Percentiles rank a stretch among this genome's conserved stretches.
Conservation (phyloP, 805 yeast genomes). For the Nakazawaea ernobii region DNA sequence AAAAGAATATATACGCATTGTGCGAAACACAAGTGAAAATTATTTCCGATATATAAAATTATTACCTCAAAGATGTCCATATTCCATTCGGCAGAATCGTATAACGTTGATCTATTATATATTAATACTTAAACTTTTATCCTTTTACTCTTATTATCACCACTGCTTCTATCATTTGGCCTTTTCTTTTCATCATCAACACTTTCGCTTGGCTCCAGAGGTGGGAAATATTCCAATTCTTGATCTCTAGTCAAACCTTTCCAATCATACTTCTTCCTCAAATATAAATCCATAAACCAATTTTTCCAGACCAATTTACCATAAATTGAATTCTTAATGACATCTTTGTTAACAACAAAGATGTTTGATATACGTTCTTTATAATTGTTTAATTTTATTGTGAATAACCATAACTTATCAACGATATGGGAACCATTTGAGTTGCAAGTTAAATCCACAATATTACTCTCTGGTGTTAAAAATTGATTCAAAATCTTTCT, state of each 20-base stretch:
- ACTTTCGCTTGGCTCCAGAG: not conserved
- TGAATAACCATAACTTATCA: conserved; percentile 78
- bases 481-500: conserved; percentile 65
- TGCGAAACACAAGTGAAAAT: too few relatives aligned
- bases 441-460: conserved; percentile 64
- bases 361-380: conserved; percentile 81
- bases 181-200: not conserved
- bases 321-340: conserved; percentile 77
- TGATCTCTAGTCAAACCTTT: conserved; percentile 54
- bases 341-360: conserved; percentile 49
- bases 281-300: conserved; percentile 82
- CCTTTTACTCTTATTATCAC: not conserved
- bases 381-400: conserved; percentile 70
- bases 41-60: too few relatives aligned
- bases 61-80: too few relatives aligned
- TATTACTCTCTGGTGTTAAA: conserved; percentile 29
- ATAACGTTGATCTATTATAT: too few relatives aligned
- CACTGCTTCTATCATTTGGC: not conserved
- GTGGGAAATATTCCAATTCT: conserved; percentile 31
- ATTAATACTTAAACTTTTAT: not conserved
- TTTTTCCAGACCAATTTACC: conserved; percentile 94
- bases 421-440: conserved; percentile 90
- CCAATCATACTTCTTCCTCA: conserved; percentile 80
- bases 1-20: too few relatives aligned
- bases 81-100: too few relatives aligned